Evolutionary conservation across 371 early-diverging fungal genomes (phyloP), one percentile per base, ranked within the genome.

Genomic region (Umbelopsis sp.): DNA sequence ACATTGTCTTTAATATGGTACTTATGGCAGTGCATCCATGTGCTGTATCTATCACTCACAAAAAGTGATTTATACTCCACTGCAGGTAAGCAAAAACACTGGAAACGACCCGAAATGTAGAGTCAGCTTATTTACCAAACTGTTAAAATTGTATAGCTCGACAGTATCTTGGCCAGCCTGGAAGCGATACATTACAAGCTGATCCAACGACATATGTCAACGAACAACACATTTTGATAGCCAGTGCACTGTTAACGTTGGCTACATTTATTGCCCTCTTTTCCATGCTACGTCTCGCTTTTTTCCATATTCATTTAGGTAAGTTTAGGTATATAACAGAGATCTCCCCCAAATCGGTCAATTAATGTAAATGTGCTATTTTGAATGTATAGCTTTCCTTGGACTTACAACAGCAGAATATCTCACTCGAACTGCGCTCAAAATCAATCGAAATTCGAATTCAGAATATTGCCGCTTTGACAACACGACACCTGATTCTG

Each of bases 401-500:
- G 75, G 80, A 24, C 76, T 81, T 65, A 86, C 86, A 1, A 88
- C 89, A 0, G 77, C 85, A 7, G 86, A 88, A 63, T 87, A 80
- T 44, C 70, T 81, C 14, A 79, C 72, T 67, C 76, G 66, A 29
- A 67, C 71, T 16, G 51, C 57, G 0, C 44, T 50, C 24, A 50
- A 48, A 35, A 4, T 57, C 0, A 57, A 57, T 4, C 35, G 35
- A 9, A 16, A 6, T 63, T 68, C 68, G 18, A 63, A 67, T 18
- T 72, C 68, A 14, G 71, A 74, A 25, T 68, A 71, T 38, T 69
- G 66, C 25, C 64, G 65, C 29, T 53, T 63, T 24, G 74, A 74
- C 38, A 64, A 22, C 44, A 69, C 9, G 63, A 71, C 14, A 67
- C 66, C 24, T 24, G 45, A 12, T 48, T 38, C 37, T 65, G 65